Conservation (phyloP, 192 early-diverging fungal genomes). For the Coemansia sp. region DNA sequence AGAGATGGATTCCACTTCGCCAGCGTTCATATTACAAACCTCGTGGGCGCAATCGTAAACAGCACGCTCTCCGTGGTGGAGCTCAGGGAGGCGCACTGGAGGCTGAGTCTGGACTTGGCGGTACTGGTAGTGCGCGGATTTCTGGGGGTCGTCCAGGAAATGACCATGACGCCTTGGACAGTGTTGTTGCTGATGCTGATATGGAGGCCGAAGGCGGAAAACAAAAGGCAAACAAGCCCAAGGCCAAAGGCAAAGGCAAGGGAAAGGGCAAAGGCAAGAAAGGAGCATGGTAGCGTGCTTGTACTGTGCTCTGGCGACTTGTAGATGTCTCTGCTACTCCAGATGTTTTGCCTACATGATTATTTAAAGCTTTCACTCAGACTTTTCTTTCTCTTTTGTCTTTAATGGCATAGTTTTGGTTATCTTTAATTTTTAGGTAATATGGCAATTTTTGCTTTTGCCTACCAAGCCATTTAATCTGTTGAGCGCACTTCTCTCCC, state of each 20-base stretch:
- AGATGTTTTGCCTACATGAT: no score
- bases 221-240: constrained; percentile 18
- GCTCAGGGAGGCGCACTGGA: constrained; percentile 45
- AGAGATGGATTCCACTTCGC: constrained; percentile 51
- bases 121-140: constrained; percentile 53
- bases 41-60: constrained; percentile 25
- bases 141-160: constrained; percentile 9
- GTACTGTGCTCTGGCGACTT: background rate
- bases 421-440: no score
- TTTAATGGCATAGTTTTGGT: no score
- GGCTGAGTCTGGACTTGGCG: constrained; percentile 44
- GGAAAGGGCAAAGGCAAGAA: constrained; percentile 33
- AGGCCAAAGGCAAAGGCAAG: constrained; percentile 28
- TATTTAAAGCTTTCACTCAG: no score
- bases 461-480: no score
- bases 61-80: constrained; percentile 31
- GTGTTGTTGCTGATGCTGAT: background rate
- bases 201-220: constrained; percentile 14
- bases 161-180: background rate
- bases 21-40: constrained; percentile 55
- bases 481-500: no score
- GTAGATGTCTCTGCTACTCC: background rate
- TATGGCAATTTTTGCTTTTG: no score
- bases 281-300: constrained; percentile 14
- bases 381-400: no score